Evolutionary conservation across 768 basidiomycete genomes (phyloP), one percentile per base, ranked within the genome.

Genomic region (Tylopilus sp.): DNA sequence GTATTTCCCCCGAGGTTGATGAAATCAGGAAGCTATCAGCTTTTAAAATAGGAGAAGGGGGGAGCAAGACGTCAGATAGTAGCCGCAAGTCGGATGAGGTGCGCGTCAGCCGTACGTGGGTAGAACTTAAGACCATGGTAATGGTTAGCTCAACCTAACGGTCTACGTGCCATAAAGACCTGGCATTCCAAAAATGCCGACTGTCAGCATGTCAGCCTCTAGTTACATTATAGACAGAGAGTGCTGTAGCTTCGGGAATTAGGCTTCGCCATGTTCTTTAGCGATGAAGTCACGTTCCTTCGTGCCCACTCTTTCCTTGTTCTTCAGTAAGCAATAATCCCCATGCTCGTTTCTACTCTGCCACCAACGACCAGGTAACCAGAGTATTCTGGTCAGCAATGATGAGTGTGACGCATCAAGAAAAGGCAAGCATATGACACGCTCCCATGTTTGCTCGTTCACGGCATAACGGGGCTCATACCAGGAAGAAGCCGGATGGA

Each of bases 301-400:
- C 31, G 13, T 48, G 44, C 45, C 38, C 33, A 71, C 52, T 17
- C 45, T 61, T 54, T 64, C 71, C 59, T 67, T 79, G 57, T 91
- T 86, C 67, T 77, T 82, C 54, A 99, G 74, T 55, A 99, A 65
- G 67, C 95, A 97, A 66, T 92, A 97, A 61, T 98, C 91, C 2
- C 95, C 95, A 68, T 79, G 97, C 51, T 78, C 77, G 64, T 95
- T 91, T 57, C 70, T 69, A 22, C 68, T 70, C 56, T 85, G 80
- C 85, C 91, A 91, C 52, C 69, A 70, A 41, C 75, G 66, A 12
- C 84, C 81, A 7, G 95, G 95, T 36, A 89, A 64, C 85, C 88
- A 95, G 51, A 98, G 74, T 23, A 82, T 78, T 46, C 95, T 77
- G 38, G 88, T 86, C 55, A 91, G 70, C 47, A 82, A 66, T 30